Conservation (phyloP, 73 alveolate species). For the Symbiodinium pilosum region DNA sequence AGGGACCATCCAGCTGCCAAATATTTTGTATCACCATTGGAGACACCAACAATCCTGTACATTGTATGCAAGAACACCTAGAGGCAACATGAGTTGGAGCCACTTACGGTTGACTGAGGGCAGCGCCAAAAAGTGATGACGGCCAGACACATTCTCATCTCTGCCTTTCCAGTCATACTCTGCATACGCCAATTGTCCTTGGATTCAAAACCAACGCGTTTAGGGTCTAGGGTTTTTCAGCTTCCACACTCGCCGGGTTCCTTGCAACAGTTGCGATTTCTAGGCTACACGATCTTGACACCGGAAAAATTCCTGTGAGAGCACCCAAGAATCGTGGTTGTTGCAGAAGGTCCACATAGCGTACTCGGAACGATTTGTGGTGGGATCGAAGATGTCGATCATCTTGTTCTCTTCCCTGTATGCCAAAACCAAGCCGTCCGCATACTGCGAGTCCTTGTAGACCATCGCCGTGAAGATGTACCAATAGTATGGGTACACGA, state of each 20-base stretch:
- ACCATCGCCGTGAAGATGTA: conserved; percentile 59
- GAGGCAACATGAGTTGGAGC: no score
- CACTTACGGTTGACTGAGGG: no score
- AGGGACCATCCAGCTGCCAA: no score
- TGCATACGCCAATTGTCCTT: conserved; percentile 93
- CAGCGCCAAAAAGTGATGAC: conserved; percentile 61
- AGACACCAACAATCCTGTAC: no score
- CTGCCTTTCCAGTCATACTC: conserved; percentile 16
- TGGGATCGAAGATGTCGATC: conserved; percentile 69
- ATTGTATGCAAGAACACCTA: no score
- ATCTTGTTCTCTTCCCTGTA: conserved; percentile 51
- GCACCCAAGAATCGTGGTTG: conserved; percentile 85
- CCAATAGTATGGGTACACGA: conserved; percentile 62
- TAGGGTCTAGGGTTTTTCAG: no score
- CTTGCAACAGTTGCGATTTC: no score
- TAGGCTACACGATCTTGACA: no score
- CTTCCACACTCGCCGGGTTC: no score
- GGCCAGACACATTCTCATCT: conserved; percentile 62
- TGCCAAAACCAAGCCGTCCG: conserved; percentile 53
- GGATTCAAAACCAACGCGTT: no score
- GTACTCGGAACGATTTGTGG: conserved; percentile 10
- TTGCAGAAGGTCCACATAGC: conserved; percentile 75
- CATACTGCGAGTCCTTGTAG: conserved; percentile 61
- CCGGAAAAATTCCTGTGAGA: no score
- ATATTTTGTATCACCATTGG: no score